Evolutionary conservation across 495 filamentous ascomycete genomes (phyloP).

Genomic region (Aspergillus incahuasiensis): DNA sequence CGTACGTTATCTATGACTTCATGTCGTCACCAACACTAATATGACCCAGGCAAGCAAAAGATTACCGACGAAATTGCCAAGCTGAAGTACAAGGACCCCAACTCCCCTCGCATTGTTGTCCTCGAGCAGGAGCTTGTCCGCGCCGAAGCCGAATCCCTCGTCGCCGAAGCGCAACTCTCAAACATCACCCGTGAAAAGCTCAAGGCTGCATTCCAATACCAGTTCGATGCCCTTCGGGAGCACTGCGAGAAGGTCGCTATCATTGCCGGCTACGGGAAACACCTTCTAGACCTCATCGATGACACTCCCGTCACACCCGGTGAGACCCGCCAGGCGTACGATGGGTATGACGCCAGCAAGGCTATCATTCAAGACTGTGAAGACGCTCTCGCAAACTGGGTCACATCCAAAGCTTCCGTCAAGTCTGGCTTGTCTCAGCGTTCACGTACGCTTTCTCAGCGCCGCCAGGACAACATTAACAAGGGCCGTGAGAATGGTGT

Average conservation of each 20-base stretch:
- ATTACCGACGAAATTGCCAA: slow-evolving; percentile 99
- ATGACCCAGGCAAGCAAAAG: slow-evolving; percentile 78
- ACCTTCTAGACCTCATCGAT: slow-evolving; percentile 89
- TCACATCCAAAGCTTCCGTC: slow-evolving; percentile 81
- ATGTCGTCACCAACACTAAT: slow-evolving; percentile 2
- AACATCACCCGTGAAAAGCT: slow-evolving; percentile 99
- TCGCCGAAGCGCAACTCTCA: slow-evolving; percentile 94
- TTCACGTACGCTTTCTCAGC: slow-evolving; percentile 78
- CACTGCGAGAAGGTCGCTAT: slow-evolving; percentile 98
- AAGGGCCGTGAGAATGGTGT: slow-evolving; percentile 55
- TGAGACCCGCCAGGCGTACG: slow-evolving; percentile 93
- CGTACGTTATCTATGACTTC: slow-evolving; percentile 51
- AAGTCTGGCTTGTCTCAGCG: slow-evolving; percentile 79
- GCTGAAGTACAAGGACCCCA: slow-evolving; percentile 98
- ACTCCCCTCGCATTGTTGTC: slow-evolving; percentile 93
- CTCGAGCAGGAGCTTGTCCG: slow-evolving; percentile 98
- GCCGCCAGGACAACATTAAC: slow-evolving; percentile 63
- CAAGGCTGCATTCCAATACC: slow-evolving; percentile 96
- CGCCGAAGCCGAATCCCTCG: slow-evolving; percentile 95
- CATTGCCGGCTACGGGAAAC: slow-evolving; percentile 96
- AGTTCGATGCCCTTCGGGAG: slow-evolving; percentile 95
- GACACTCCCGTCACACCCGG: slow-evolving; percentile 96
- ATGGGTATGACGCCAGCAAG: slow-evolving; percentile 97
- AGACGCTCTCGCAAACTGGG: slow-evolving; percentile 95
- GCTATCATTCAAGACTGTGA: slow-evolving; percentile 99